Evolutionary conservation across 1,284 basidiomycete genomes (phyloP).

Genomic region (Boletus hoseneyae): DNA sequence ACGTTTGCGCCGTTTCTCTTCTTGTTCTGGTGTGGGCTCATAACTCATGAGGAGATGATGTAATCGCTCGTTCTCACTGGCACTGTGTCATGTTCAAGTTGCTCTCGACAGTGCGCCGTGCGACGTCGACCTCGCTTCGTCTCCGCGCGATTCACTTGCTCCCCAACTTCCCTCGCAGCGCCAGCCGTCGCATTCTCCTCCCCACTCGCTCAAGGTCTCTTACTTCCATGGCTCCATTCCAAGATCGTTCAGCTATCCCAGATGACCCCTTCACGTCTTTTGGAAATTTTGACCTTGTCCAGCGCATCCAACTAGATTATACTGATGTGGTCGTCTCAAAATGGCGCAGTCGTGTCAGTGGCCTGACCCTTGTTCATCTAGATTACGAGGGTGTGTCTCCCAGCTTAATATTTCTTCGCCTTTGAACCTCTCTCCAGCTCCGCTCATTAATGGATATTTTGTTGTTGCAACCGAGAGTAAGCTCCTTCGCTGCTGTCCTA

Average conservation of each 20-base stretch:
- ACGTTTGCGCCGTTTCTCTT: slow-evolving; percentile 40
- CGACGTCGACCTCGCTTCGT: slow-evolving; percentile 24
- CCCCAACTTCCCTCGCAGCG: slow-evolving; percentile 14
- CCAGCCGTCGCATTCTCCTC: slow-evolving; percentile 1
- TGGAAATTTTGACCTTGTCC: slow-evolving; percentile 81
- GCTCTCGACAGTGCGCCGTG: slow-evolving; percentile 36
- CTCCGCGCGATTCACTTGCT: slow-evolving; percentile 22
- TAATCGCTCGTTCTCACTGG: slow-evolving; percentile 16
- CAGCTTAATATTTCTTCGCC: neutral
- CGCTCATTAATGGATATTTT: slow-evolving; percentile 92
- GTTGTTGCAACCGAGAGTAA: slow-evolving; percentile 89
- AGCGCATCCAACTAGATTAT: slow-evolving; percentile 67
- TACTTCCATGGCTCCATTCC: slow-evolving; percentile 30
- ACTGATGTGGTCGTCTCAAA: slow-evolving; percentile 78
- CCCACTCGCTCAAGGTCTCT: slow-evolving; percentile 15
- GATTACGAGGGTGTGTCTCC: slow-evolving; percentile 69
- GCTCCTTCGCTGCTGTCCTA: slow-evolving; percentile 21
- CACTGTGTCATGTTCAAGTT: slow-evolving; percentile 15
- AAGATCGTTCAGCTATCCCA: slow-evolving; percentile 18
- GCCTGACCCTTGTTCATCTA: slow-evolving; percentile 75
- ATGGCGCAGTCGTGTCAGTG: slow-evolving; percentile 79
- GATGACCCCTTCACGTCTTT: slow-evolving; percentile 24
- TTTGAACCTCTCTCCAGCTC: slow-evolving; percentile 48
- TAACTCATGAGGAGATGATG: slow-evolving; percentile 25
- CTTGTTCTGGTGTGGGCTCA: slow-evolving; percentile 51